phyloP scores from a whole-genome alignment of 2,329 filamentous ascomycete species.

The Talaromyces verruculosus region DNA sequence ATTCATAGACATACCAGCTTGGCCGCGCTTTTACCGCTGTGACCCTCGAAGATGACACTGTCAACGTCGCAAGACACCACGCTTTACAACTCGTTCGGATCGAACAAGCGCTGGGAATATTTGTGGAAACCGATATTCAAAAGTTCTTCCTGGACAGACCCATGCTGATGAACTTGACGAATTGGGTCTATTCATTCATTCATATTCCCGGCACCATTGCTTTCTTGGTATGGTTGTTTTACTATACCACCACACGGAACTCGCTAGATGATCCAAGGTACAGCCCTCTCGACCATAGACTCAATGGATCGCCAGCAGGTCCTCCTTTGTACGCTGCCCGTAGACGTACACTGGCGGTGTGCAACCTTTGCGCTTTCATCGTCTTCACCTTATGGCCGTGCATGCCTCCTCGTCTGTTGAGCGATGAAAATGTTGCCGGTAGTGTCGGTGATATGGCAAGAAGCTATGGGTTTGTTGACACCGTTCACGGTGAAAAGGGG shows the following conservation, averaged over 20 bases:
- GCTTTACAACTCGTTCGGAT: slow-evolving; percentile 66
- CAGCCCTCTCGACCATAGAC: slow-evolving; percentile 30
- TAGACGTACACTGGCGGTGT: slow-evolving; percentile 57
- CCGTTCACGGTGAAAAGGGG: slow-evolving; percentile 57
- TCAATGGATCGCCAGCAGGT: slow-evolving; percentile 47
- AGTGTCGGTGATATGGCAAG: slow-evolving; percentile 58
- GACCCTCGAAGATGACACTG: slow-evolving; percentile 66
- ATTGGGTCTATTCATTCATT: slow-evolving; percentile 73
- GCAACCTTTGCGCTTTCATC: slow-evolving; percentile 60
- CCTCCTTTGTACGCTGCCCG: slow-evolving; percentile 57
- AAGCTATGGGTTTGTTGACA: slow-evolving; percentile 60
- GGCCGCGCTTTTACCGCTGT: slow-evolving; percentile 70
- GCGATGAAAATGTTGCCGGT: slow-evolving; percentile 55
- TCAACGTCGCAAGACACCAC: slow-evolving; percentile 66
- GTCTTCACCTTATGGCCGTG: slow-evolving; percentile 61
- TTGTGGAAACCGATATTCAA: slow-evolving; percentile 65
- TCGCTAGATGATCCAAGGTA: slow-evolving; percentile 32
- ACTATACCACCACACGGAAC: slow-evolving; percentile 65
- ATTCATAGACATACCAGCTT: slow-evolving; percentile 66
- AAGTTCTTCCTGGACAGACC: slow-evolving; percentile 56
- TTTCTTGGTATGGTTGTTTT: slow-evolving; percentile 67
- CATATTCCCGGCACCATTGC: slow-evolving; percentile 75
- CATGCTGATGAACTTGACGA: slow-evolving; percentile 65
- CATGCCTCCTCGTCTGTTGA: slow-evolving; percentile 60
- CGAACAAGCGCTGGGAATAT: slow-evolving; percentile 65